Evolutionary conservation across 306 rosid genomes (phyloP).

Genomic region (Rosa persica): DNA sequence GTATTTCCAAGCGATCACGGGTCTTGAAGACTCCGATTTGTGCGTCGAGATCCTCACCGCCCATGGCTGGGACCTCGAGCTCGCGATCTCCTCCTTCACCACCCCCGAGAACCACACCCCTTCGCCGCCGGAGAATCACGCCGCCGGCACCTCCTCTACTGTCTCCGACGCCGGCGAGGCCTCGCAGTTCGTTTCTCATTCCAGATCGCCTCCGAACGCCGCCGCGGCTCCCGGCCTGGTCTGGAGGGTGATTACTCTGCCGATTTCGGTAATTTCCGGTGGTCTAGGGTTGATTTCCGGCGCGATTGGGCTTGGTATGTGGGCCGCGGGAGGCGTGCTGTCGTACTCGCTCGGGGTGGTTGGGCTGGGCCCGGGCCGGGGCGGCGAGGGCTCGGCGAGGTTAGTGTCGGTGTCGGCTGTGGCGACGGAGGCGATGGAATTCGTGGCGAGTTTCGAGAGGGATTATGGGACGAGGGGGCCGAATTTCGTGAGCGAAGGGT

Average conservation of each 20-base stretch:
- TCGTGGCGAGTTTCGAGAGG: constrained; percentile 68
- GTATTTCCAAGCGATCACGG: constrained; percentile 89
- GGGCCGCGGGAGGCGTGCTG: constrained; percentile 95
- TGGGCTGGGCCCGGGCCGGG: constrained; percentile 51
- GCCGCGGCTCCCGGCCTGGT: constrained; percentile 59
- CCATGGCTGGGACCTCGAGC: constrained; percentile 95
- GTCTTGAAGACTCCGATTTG: constrained; percentile 81
- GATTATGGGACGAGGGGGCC: constrained; percentile 63
- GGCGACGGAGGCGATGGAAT: constrained; percentile 63
- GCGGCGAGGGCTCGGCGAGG: constrained; percentile 32
- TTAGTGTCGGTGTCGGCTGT: constrained; percentile 65
- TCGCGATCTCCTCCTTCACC: constrained; percentile 82
- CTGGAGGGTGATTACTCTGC: constrained; percentile 74
- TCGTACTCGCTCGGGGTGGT: constrained; percentile 83
- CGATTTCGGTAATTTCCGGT: constrained; percentile 81
- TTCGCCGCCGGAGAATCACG: neutral
- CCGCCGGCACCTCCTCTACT: constrained; percentile 16
- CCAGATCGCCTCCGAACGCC: constrained; percentile 31
- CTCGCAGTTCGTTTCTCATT: constrained; percentile 10
- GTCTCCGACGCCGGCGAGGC: constrained; percentile 6
- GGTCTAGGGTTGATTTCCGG: constrained; percentile 76
- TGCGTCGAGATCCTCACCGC: constrained; percentile 86
- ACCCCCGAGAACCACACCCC: constrained; percentile 21
- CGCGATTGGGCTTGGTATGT: constrained; percentile 78
- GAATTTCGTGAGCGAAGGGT: constrained; percentile 76